These are phyloP conservation scores for Isabelozyma rhagii DNA, from an alignment of 805 yeast species.

Conservation along the genomic window DNA sequence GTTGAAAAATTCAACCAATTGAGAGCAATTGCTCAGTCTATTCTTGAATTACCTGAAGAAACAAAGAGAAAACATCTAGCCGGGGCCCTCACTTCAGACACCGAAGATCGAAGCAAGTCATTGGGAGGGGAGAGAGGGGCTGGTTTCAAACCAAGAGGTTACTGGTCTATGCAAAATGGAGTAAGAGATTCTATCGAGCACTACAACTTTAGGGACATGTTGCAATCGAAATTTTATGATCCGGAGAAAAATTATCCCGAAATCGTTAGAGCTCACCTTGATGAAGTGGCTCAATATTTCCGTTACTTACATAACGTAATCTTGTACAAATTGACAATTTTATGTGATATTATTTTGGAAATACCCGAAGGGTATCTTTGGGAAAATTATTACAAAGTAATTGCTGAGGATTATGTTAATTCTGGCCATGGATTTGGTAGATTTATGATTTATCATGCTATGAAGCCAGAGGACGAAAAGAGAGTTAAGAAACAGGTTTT, in stretches of 20 bases:
- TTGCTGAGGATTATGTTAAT: slow-evolving; percentile 5
- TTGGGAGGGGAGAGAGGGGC: slow-evolving; percentile 46
- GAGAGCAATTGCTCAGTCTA: slow-evolving; percentile 20
- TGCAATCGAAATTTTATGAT: slow-evolving; percentile 28
- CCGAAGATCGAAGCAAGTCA: slow-evolving; percentile 19
- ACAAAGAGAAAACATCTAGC: slow-evolving; percentile 21
- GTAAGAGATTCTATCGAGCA: slow-evolving; percentile 43
- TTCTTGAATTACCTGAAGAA: slow-evolving; percentile 23
- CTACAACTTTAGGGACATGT: slow-evolving; percentile 40
- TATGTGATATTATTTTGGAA: slow-evolving; percentile 45
- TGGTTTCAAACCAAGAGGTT: slow-evolving; percentile 48
- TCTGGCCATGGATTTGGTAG: slow-evolving; percentile 31
- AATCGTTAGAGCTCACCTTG: slow-evolving; percentile 32
- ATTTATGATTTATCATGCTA: slow-evolving; percentile 24
- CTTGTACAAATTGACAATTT: slow-evolving; percentile 29
- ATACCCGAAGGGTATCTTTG: slow-evolving; percentile 46
- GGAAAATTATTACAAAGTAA: slow-evolving; percentile 28
- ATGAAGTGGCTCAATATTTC: slow-evolving; percentile 39
- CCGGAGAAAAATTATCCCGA: slow-evolving; percentile 35
- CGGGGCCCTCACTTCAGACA: slow-evolving; percentile 26
- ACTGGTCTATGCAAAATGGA: slow-evolving; percentile 45
- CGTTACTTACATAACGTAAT: slow-evolving; percentile 34
- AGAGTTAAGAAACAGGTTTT: slow-evolving; percentile 40
- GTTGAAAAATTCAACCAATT: slow-evolving; percentile 15
- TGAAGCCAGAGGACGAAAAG: slow-evolving; percentile 17